phyloP scores from a whole-genome alignment of 2,329 filamentous ascomycete species.

The Exophiala aquamarina region DNA sequence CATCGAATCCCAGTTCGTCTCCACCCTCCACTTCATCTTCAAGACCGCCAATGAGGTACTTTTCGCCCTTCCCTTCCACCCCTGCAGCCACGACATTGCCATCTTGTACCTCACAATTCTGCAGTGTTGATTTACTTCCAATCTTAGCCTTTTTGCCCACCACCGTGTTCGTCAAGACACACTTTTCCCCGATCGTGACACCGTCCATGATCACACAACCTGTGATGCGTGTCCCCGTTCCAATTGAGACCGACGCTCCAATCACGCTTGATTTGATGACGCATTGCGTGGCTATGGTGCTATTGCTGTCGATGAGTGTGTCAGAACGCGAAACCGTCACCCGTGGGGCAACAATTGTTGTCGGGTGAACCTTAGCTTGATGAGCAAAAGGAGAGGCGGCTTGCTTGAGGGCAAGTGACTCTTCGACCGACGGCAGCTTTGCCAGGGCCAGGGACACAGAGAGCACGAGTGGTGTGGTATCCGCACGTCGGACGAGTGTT shows the following conservation, averaged over 20 bases:
- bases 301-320: conserved; percentile 82
- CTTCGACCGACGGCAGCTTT: conserved; percentile 67
- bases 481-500: conserved; percentile 80
- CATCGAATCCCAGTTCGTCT: conserved; percentile 33
- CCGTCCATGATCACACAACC: conserved; percentile 92
- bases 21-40: conserved; percentile 38
- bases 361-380: conserved; percentile 75
- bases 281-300: conserved; percentile 81
- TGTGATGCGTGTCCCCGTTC: conserved; percentile 79
- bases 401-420: conserved; percentile 56
- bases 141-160: conserved; percentile 78
- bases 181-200: conserved; percentile 78
- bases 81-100: conserved; percentile 77
- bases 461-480: conserved; percentile 79
- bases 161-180: conserved; percentile 83
- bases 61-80: conserved; percentile 62
- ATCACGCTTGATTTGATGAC: conserved; percentile 93
- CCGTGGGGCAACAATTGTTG: conserved; percentile 74
- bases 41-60: conserved; percentile 57
- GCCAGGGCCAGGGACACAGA: conserved; percentile 81
- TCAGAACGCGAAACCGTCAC: conserved; percentile 82
- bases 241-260: conserved; percentile 82
- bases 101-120: conserved; percentile 90
- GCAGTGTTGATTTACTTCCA: conserved; percentile 77
- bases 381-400: conserved; percentile 74